These are phyloP conservation scores for Aspergillus sp. DNA, from an alignment of 2,329 filamentous ascomycete genomes.

Conservation along the genomic window DNA sequence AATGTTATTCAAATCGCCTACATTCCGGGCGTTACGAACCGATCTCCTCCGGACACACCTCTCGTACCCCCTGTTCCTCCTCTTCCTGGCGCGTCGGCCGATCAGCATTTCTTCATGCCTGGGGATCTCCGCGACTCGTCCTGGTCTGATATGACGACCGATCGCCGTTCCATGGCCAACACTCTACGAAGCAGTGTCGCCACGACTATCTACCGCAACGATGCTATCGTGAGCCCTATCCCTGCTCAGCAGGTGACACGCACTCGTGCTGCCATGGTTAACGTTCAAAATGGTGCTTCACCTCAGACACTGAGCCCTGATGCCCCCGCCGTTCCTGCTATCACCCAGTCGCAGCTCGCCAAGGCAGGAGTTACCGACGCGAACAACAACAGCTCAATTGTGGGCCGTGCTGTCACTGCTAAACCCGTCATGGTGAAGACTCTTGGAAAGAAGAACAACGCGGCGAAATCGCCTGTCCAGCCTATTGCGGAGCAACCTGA, in stretches of 20 bases:
- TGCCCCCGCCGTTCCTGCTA: constrained; percentile 70
- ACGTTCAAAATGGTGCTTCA: constrained; percentile 71
- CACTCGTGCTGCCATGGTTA: constrained; percentile 88
- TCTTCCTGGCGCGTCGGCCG: constrained; percentile 69
- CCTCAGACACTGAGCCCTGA: constrained; percentile 22
- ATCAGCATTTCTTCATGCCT: constrained; percentile 92
- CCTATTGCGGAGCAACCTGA: constrained; percentile 21
- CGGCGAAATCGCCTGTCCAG: constrained; percentile 13
- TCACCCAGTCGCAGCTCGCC: constrained; percentile 54
- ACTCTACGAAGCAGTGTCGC: constrained; percentile 67
- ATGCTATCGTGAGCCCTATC: constrained; percentile 74
- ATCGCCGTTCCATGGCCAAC: constrained; percentile 51
- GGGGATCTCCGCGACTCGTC: constrained; percentile 88
- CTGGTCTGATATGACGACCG: constrained; percentile 72
- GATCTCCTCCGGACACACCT: constrained; percentile 80
- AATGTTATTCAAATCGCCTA: constrained; percentile 99
- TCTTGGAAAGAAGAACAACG: constrained; percentile 29
- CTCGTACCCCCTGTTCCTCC: constrained; percentile 92
- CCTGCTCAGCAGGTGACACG: constrained; percentile 84
- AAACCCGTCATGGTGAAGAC: constrained; percentile 48
- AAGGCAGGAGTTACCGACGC: constrained; percentile 37
- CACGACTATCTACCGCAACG: constrained; percentile 91
- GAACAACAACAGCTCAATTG: constrained; percentile 41
- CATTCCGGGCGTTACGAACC: constrained; percentile 94
- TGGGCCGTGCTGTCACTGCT: constrained; percentile 44